phyloP scores from a whole-genome alignment of 1,139 yeast species.

The Kodamaea sp. region DNA sequence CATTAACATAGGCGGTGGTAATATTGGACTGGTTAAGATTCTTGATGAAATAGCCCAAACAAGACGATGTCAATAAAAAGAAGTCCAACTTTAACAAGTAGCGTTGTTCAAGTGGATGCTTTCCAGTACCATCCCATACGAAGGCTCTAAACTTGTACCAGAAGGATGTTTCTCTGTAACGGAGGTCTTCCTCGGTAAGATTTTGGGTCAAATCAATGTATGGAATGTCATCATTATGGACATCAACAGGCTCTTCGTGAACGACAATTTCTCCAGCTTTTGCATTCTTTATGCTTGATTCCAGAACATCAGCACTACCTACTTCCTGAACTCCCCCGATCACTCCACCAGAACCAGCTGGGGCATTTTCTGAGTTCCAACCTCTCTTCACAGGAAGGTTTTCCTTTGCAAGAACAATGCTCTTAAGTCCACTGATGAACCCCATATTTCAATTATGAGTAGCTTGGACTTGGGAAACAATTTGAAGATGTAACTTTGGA shows the following conservation, averaged over 20 bases:
- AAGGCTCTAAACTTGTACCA: constrained; percentile 32
- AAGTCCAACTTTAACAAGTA: constrained; percentile 23
- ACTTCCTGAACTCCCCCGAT: constrained; percentile 3
- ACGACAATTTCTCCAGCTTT: too few species aligned
- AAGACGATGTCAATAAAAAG: constrained; percentile 22
- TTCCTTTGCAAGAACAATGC: constrained; percentile 8
- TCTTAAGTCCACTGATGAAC: constrained; percentile 5
- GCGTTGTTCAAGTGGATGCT: constrained; percentile 33
- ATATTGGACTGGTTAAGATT: constrained; percentile 48
- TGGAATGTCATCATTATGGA: constrained; percentile 9
- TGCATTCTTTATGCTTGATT: constrained; percentile 1
- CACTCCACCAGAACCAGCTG: neutral
- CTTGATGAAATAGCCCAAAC: constrained; percentile 26
- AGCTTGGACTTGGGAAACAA: too few species aligned
- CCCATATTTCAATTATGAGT: too few species aligned
- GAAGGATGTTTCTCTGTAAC: constrained; percentile 22
- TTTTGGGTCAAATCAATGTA: constrained; percentile 33
- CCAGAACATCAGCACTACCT: constrained; percentile 1
- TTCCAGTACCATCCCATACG: constrained; percentile 53
- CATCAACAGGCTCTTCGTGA: constrained; percentile 4
- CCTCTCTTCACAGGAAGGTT: constrained; percentile 2
- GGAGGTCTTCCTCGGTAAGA: constrained; percentile 32
- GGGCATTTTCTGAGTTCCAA: neutral
- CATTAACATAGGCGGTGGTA: constrained; percentile 59
- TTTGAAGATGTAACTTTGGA: too few species aligned